Base-by-base conservation (phyloP, 2,329 filamentous ascomycete species). In the Cercospora sojina region DNA sequence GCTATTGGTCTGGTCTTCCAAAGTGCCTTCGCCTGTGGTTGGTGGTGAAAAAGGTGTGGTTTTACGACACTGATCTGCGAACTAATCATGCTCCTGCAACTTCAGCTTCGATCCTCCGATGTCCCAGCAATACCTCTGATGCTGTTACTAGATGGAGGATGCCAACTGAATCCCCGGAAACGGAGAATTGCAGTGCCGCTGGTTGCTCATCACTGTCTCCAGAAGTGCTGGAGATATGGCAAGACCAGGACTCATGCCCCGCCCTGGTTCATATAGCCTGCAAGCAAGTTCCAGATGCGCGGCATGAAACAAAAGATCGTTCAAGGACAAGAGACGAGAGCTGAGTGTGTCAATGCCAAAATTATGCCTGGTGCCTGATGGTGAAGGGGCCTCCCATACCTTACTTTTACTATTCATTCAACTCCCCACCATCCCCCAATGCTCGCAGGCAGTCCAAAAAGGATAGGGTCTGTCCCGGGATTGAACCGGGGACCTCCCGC, bases 401-500 rank as follows among this genome's bases (percentile, higher is more conserved):
- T 32, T 7, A 29, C 3, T 3, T 3, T 3, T 5, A 35, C 31
- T 5, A 35, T 35, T 35, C 31, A 35, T 35, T 12, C 31, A 35
- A 35, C 31, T 5, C 13, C 12, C 31, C 31, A 25, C 4, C 43
- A 13, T 20, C 8, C 32, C 23, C 29, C 31, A 18, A 16, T 31
- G 9, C 16, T 31, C 27, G 18, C 12, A 53, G 16, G 16, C 6
- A 16, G 35, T n/a, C 12, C 16, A 32, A 53, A 53, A 53, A 62
- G 13, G 0, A 57, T 0, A 23, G 38, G 62, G 35, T 20, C 20
- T 23, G 25, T 32, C 62, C 62, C 38, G 62, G 62, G 55, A 49
- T 64, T 53, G 62, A 64, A 64, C 62, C 62, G 38, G 62, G 62
- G 62, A 59, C 62, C 62, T 64, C 62, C 43, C 55, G 62, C 62